Evolutionary conservation across 2,329 filamentous ascomycete genomes (phyloP), one percentile per base, ranked within the genome.

Genomic region (Pyrenochaeta sp.): DNA sequence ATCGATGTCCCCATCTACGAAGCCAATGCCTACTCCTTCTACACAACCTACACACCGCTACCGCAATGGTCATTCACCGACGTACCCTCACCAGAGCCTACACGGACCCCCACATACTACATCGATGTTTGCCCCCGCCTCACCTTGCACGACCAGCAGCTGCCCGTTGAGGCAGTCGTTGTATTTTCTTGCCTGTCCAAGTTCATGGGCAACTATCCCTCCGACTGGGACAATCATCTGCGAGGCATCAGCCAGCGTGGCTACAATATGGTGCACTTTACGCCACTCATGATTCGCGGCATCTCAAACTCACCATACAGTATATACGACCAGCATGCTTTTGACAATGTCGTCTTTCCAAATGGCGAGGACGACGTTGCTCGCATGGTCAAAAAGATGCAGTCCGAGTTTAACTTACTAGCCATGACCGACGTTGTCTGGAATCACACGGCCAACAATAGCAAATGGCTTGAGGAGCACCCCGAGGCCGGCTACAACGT

Each of bases 251-350:
- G 91, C 73, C 87, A 90, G 68, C 85, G 95, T 56, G 93, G 93
- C 40, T 99, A 99, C 83, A 99, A 99, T 79, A 97, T 98, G 92
- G 87, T 99, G 55, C 95, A 99, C 76, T 99, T 99, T 75, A 97
- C 95, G 1, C 95, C 95, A 9, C 81, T 99, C 62, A 95, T 96
- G 82, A 83, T 90, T 53, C 88, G 95, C 54, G 95, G 95, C 51
- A 84, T 82, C 39, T 99, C 95, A 46, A 97, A 99, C 73, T 99
- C 95, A 1, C 95, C 95, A 0, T 99, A 98, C 81, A 99, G 95
- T 75, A 86, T 99, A 67, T 97, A 90, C 74, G 91, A 99, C 69
- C 96, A 99, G 79, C 83, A 96, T 18, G 83, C 83, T 39, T 99
- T 96, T 82, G 96, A 99, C 72, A 85, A 88, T 4, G 79, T 80